phyloP scores from a whole-genome alignment of 2,329 filamentous ascomycete genomes.

The Cercospora zeina region DNA sequence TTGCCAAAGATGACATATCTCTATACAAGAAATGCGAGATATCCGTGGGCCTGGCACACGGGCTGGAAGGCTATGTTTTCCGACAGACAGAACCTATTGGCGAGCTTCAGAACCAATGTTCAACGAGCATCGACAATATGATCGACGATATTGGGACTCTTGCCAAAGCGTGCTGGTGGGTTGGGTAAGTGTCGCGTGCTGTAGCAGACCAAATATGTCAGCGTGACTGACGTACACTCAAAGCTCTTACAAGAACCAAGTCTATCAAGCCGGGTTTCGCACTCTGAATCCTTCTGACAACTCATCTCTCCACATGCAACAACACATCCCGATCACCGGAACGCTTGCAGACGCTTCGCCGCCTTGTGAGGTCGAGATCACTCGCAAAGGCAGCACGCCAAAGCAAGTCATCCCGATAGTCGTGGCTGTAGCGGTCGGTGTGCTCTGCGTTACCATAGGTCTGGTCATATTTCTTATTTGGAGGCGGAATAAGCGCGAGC shows the following conservation, averaged over 20 bases:
- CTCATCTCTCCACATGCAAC: constrained; percentile 14
- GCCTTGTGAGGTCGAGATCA: not conserved
- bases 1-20: constrained; percentile 18
- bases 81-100: constrained; percentile 17
- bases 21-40: constrained; percentile 23
- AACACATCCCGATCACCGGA: constrained; percentile 5
- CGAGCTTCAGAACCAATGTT: constrained; percentile 18
- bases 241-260: constrained; percentile 21
- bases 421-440: constrained; percentile 6
- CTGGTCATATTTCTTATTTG: constrained; percentile 12
- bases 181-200: constrained; percentile 12
- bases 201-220: not conserved
- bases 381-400: constrained; percentile 4
- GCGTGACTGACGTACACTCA: not conserved
- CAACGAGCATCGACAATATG: constrained; percentile 17
- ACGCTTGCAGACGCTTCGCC: constrained; percentile 8
- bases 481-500: constrained; percentile 15
- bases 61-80: constrained; percentile 19
- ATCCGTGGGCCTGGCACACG: constrained; percentile 20
- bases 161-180: constrained; percentile 20
- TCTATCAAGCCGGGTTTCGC: constrained; percentile 22
- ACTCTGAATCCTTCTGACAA: constrained; percentile 11
- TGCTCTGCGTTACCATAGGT: not conserved
- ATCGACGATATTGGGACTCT: constrained; percentile 15
- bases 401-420: constrained; percentile 10